Evolutionary conservation across 176 grass and related monocot species (phyloP), one percentile per base, ranked within the genome.

Genomic region (Paspalum notatum): DNA sequence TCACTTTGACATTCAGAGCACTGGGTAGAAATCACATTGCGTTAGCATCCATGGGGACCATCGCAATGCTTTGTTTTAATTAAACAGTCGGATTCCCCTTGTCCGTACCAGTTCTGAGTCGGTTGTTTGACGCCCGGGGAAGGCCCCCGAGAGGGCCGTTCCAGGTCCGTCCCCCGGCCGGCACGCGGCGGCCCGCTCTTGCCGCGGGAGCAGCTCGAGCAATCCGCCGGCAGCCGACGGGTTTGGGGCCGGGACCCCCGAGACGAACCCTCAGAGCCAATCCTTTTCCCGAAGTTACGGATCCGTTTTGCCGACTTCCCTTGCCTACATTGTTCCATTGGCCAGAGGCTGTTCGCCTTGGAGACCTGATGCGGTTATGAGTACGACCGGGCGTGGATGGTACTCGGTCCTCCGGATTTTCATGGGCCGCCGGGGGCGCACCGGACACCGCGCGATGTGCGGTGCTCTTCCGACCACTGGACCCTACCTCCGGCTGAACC

Each of bases 1-100:
- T 91, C 85, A 91, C 82, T 91, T 91, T 88, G 85, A 88, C 85
- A 88, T 88, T 88, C 81, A 91, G 89, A 87, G 85, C 85, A 91
- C 85, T 91, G 72, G 89, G 89, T 66, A 91, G 77, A 91, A 91
- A 88, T 88, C 85, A 91, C 82, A 91, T 90, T 32, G 32, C 32
- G 32, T 32, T 32, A 32, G 32, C 32, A 32, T 32, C 32, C 32
- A 3, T 32, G 32, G 32, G 32, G 32, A 32, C 32, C 32, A 32
- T 32, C 32, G 32, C 32, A 86, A 86, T 90, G 84, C 84, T 90
- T 83, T 91, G 79, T 91, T 91, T 91, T 91, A 87, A 91, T 91
- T 87, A 91, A 91, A 87, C 80, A 91, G 80, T 91, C 69, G 75
- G 84, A 91, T 91, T 91, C 89, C 84, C 89, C 82, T 91, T 88